These are phyloP conservation scores for Magnolia changhungtana DNA, from an alignment of 164 flowering plant species.

Conservation along the genomic window DNA sequence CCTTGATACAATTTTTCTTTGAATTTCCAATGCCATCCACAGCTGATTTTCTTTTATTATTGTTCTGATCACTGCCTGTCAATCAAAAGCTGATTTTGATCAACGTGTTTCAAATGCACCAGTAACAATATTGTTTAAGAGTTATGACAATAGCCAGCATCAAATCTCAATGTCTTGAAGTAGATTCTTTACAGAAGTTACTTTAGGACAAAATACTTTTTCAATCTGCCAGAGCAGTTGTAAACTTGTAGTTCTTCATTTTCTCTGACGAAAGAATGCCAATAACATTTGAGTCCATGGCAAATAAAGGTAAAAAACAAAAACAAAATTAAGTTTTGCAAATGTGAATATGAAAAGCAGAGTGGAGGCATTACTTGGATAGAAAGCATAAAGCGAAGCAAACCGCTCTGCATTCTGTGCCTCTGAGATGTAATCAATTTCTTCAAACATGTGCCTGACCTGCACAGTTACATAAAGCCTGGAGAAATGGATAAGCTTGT, in stretches of 20 bases:
- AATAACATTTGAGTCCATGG: not conserved
- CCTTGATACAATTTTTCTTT: slow-evolving; percentile 45
- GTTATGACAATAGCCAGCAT: not conserved
- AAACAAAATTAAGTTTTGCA: not conserved
- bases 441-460: slow-evolving; percentile 99
- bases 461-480: slow-evolving; percentile 40
- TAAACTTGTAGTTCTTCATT: no score
- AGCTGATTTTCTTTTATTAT: slow-evolving; percentile 16
- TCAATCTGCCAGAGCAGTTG: not conserved
- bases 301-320: not conserved
- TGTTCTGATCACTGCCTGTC: slow-evolving; percentile 35
- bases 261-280: not conserved
- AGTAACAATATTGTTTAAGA: not conserved
- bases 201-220: not conserved
- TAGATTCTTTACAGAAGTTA: not conserved
- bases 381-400: slow-evolving; percentile 68
- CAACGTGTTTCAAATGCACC: not conserved
- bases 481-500: slow-evolving; percentile 28
- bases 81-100: slow-evolving; percentile 7
- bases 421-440: slow-evolving; percentile 87
- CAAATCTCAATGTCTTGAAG: not conserved
- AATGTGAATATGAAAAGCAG: not conserved
- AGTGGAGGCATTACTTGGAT: slow-evolving; percentile 39
- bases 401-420: slow-evolving; percentile 96
- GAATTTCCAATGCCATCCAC: slow-evolving; percentile 17